These are phyloP conservation scores for Ogataea allantospora DNA, from an alignment of 805 yeast genomes.

Conservation along the genomic window DNA sequence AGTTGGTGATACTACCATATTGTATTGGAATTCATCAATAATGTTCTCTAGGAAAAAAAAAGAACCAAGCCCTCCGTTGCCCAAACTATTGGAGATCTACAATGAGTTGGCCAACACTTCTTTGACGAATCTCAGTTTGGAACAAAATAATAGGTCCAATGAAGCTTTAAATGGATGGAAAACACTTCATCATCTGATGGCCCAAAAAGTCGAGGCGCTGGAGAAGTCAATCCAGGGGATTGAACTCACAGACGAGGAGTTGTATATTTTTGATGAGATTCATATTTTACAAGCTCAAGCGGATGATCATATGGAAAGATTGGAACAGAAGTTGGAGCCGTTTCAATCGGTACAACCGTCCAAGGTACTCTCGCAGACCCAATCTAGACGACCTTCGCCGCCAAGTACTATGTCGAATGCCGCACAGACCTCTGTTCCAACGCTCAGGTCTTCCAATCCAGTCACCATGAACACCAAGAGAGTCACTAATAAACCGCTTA, in stretches of 20 bases:
- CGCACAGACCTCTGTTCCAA: slow-evolving; percentile 24
- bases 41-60: slow-evolving; percentile 56
- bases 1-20: neutral
- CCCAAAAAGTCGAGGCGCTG: slow-evolving; percentile 53
- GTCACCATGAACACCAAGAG: slow-evolving; percentile 31
- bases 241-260: slow-evolving; percentile 44
- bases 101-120: slow-evolving; percentile 61
- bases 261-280: slow-evolving; percentile 40
- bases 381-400: slow-evolving; percentile 8
- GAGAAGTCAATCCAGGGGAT: slow-evolving; percentile 39
- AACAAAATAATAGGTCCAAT: slow-evolving; percentile 50
- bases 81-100: slow-evolving; percentile 58
- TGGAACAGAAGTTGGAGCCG: slow-evolving; percentile 22
- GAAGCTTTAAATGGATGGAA: slow-evolving; percentile 75
- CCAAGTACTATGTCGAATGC: slow-evolving; percentile 18
- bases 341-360: slow-evolving; percentile 10
- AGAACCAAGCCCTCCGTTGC: slow-evolving; percentile 61
- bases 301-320: slow-evolving; percentile 40
- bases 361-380: slow-evolving; percentile 7
- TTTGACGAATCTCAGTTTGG: slow-evolving; percentile 54
- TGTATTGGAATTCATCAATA: neutral
- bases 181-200: slow-evolving; percentile 59
- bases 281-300: slow-evolving; percentile 36
- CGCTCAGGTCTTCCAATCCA: slow-evolving; percentile 30
- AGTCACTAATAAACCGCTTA: slow-evolving; percentile 19